Conservation (phyloP, 2,329 filamentous ascomycete genomes). For the Colletotrichum tabaci region DNA sequence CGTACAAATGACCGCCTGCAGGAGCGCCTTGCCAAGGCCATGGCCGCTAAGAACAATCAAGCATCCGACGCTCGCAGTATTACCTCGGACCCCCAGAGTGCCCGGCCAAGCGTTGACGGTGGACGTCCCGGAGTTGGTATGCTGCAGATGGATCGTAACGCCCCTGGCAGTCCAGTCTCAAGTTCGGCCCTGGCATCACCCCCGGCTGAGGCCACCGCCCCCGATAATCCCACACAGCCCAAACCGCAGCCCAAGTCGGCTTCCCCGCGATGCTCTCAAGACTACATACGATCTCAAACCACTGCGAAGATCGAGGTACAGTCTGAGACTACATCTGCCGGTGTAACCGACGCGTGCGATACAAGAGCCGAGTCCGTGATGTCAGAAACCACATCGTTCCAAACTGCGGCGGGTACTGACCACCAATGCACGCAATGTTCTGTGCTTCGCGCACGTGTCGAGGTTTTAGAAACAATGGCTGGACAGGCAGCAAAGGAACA, state of each 20-base stretch:
- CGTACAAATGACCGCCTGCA: constrained; percentile 86
- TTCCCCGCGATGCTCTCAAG: neutral
- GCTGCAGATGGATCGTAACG: neutral
- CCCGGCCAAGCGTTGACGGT: constrained; percentile 22
- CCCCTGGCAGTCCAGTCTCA: neutral
- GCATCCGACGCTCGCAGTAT: constrained; percentile 28
- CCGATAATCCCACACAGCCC: neutral
- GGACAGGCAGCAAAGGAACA: constrained; percentile 24
- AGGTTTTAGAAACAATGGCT: constrained; percentile 19
- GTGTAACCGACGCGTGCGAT: too few relatives aligned
- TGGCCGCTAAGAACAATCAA: constrained; percentile 75
- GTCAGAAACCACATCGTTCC: neutral
- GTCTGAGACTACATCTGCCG: neutral
- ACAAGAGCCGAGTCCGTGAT: neutral
- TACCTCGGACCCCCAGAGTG: constrained; percentile 19
- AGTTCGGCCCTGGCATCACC: neutral
- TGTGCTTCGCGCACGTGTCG: constrained; percentile 15
- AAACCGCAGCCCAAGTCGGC: neutral
- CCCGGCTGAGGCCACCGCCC: neutral
- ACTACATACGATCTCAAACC: neutral
- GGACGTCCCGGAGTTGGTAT: constrained; percentile 1
- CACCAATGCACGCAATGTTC: constrained; percentile 33
- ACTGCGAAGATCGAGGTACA: neutral
- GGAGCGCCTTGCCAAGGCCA: constrained; percentile 88
- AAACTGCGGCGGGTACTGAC: neutral